Evolutionary conservation across 345 rosid genomes (phyloP), one percentile per base, ranked within the genome.

Genomic region (Noccaea caerulescens): DNA sequence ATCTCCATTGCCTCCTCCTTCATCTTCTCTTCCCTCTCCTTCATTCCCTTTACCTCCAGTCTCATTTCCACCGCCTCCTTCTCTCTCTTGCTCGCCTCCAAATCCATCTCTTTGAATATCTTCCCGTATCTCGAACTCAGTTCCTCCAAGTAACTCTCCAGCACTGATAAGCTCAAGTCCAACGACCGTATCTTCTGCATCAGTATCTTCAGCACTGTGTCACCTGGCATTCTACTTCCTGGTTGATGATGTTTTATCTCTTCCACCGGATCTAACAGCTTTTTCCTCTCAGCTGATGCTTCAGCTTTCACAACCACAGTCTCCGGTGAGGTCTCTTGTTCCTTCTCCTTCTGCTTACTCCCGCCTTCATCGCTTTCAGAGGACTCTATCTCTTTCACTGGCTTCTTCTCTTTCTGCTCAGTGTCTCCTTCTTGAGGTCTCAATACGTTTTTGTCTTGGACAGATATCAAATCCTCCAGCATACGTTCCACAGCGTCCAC

Each of bases 401-500:
- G 79, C 65, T 68, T 68, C 80, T 84, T 83, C 66, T 65, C 76
- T 68, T 77, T 82, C 69, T 46, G 76, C 58, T 64, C 71, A 63
- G 75, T 18, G 25, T 68, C 37, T 34, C 50, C 63, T 52, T 67
- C 68, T 65, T 58, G 63, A 3, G 73, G 72, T 75, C 6, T 68
- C 51, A 59, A 9, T 43, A 60, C 43, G 63, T 61, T 75, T 46
- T 37, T 75, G 53, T 82, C 88, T 65, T 88, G 88, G 68, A 72
- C 81, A 27, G 87, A 84, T 54, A 95, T 86, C 88, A 92, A 79
- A 85, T 95, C 99, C 73, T 88, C 98, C 63, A 95, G 81, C 98
- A 92, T 88, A 70, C 85, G 54, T 76, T 95, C 99, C 63, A 92
- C 93, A 11, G 98, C 97, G 75, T 95, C 98, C 42, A 95, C 98